A percentile compares a stretch with the other conserved stretches of the same genome.
Evolutionary conservation across 495 filamentous ascomycete species (phyloP).

Genomic region (Penicillium flavigenum): DNA sequence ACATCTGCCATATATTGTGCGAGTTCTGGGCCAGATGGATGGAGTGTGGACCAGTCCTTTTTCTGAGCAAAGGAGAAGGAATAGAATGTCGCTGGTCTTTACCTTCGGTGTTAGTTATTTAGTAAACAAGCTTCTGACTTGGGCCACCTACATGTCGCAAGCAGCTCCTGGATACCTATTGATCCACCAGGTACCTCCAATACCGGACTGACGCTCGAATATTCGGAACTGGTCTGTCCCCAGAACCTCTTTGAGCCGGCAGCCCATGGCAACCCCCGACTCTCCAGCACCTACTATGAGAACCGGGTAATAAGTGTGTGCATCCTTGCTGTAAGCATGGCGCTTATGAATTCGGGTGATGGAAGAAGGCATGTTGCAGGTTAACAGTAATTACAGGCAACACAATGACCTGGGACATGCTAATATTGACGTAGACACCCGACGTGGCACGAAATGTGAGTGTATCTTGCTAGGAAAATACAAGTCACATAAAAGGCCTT

Average conservation of each 20-base stretch:
- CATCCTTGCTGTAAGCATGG: constrained; percentile 47
- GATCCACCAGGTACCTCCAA: constrained; percentile 69
- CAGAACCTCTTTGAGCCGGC: constrained; percentile 57
- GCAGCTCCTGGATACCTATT: constrained; percentile 67
- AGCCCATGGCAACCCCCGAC: constrained; percentile 66
- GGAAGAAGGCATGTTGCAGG: constrained; percentile 16
- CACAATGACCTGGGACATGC: neutral
- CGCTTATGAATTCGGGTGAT: constrained; percentile 44
- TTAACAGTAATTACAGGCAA: neutral
- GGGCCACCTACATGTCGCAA: constrained; percentile 42
- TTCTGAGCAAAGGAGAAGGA: constrained; percentile 63
- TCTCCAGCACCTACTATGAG: constrained; percentile 61
- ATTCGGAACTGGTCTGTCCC: constrained; percentile 63
- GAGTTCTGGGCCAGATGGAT: constrained; percentile 57
- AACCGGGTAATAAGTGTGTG: constrained; percentile 57
- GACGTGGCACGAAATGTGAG: neutral
- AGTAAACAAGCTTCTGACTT: neutral
- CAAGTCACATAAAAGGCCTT: neutral
- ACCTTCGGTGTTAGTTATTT: constrained; percentile 7
- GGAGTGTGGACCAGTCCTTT: constrained; percentile 54
- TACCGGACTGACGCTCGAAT: constrained; percentile 59
- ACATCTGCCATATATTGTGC: constrained; percentile 58
- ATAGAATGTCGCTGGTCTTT: constrained; percentile 58
- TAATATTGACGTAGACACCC: neutral
- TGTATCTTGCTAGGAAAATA: neutral